Base-by-base conservation (phyloP, 2,329 filamentous ascomycete genomes). In the Exserohilum turcica region DNA sequence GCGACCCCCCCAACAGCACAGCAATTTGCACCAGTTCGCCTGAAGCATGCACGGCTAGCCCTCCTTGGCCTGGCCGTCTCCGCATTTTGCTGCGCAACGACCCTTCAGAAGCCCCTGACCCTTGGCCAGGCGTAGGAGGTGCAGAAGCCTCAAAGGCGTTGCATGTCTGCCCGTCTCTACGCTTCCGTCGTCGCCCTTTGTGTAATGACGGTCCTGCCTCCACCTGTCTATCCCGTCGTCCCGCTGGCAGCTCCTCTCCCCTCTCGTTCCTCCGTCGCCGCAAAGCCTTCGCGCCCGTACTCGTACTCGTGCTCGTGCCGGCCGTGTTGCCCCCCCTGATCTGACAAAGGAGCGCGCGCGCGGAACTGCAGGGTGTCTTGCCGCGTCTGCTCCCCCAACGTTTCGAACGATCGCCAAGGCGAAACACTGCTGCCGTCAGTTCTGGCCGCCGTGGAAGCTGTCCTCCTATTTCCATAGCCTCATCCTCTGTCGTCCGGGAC, bases 141-240 rank as follows among this genome's bases (percentile, higher is more conserved):
- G 70, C 70, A 71, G 68, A 74, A 73, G 68, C 72, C 70, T 74
- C 72, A 74, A 74, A 74, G 70, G 70, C 69, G 70, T 73, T 71
- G 66, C 54, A 62, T 49, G 61, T 67, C 64, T 69, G 67, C 68
- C 60, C 65, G 64, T 62, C 61, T 67, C 62, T 67, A 42, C 59
- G 63, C 60, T 60, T 68, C 60, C 67, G 65, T 62, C 67, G 65
- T 62, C 64, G 68, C 61, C 60, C 62, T 57, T 64, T 69, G 62
- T 70, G 69, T 66, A 61, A 70, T 71, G 69, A 68, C 60, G 59
- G 65, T 65, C 61, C 58, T 68, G 62, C 61, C 59, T 60, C 61
- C 56, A 65, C 59, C 54, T 55, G 53, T 59, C 66, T 50, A 52
- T 57, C 57, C 56, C 58, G 36, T 59, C 58, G 36, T 59, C 53